Evolutionary conservation across 352 stramenopile species (phyloP).

Genomic region (Globisporangium cylindrosporum): DNA sequence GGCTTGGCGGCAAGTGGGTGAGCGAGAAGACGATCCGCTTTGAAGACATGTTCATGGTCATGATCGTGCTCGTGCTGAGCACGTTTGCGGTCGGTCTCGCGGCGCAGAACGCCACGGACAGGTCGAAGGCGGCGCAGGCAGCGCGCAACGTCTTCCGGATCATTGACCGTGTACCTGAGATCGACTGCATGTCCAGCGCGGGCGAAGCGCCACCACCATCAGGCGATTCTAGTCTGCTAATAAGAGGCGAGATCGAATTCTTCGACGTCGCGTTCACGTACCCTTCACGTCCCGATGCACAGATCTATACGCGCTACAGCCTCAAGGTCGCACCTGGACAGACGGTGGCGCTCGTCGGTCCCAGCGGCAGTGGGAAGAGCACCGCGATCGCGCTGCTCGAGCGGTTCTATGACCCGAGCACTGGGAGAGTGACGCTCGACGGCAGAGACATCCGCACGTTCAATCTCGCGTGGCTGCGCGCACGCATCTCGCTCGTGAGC

Average conservation of each 20-base stretch:
- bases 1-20: conserved; percentile 50
- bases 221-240: neutral
- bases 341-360: conserved; percentile 53
- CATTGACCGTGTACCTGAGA: conserved; percentile 39
- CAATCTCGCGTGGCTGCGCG: conserved; percentile 61
- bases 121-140: conserved; percentile 27
- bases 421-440: conserved; percentile 40
- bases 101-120: conserved; percentile 27
- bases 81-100: conserved; percentile 32
- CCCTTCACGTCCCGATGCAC: conserved; percentile 40
- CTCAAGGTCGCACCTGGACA: conserved; percentile 41
- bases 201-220: neutral
- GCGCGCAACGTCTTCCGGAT: conserved; percentile 47
- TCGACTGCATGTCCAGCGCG: neutral
- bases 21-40: conserved; percentile 34
- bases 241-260: conserved; percentile 70
- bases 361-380: conserved; percentile 59
- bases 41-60: conserved; percentile 38
- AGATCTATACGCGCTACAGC: conserved; percentile 37
- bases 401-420: conserved; percentile 53
- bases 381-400: conserved; percentile 52
- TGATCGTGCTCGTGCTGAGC: conserved; percentile 38
- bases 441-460: conserved; percentile 58
- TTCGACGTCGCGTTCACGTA: conserved; percentile 68
- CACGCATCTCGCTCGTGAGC: conserved; percentile 83